A percentile compares a stretch with the other conserved stretches of the same genome.
Conservation (phyloP, 2,329 filamentous ascomycete genomes). For the Penicillium sp. region DNA sequence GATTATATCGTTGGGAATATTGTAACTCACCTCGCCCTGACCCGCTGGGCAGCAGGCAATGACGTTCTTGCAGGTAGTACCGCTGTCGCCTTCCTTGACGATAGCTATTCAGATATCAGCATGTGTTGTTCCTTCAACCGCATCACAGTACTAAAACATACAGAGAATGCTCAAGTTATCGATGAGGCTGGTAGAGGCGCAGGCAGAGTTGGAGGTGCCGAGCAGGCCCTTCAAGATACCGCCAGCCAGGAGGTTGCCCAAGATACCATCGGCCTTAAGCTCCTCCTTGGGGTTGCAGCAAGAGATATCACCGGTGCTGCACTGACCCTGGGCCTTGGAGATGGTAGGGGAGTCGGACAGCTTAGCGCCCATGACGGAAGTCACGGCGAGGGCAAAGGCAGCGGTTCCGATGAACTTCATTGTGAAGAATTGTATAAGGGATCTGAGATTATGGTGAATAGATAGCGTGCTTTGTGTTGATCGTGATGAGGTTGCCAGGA, state of each 20-base stretch:
- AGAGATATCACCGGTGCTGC: neutral
- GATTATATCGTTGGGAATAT: neutral
- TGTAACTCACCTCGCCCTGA: neutral
- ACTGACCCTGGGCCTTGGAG: neutral
- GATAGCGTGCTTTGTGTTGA: neutral
- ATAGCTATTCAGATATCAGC: neutral
- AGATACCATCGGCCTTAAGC: neutral
- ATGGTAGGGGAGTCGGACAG: neutral
- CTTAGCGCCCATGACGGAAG: neutral
- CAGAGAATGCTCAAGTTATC: neutral
- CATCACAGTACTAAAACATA: neutral
- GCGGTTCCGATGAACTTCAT: slow-evolving; percentile 5
- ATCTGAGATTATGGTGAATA: too few species aligned
- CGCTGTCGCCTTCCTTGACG: neutral
- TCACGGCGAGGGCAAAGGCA: slow-evolving; percentile 1
- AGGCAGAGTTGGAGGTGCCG: slow-evolving; percentile 4
- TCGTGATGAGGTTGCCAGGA: neutral
- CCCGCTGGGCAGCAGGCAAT: slow-evolving; percentile 10
- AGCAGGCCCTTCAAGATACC: slow-evolving; percentile 1
- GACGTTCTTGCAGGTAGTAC: slow-evolving; percentile 5
- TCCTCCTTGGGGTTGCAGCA: slow-evolving; percentile 1
- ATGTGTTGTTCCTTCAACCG: neutral
- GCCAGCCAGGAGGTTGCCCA: neutral
- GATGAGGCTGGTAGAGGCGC: slow-evolving; percentile 2
- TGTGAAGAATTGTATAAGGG: neutral